phyloP scores from a whole-genome alignment of 768 basidiomycete species.

The Lactarius indigo region DNA sequence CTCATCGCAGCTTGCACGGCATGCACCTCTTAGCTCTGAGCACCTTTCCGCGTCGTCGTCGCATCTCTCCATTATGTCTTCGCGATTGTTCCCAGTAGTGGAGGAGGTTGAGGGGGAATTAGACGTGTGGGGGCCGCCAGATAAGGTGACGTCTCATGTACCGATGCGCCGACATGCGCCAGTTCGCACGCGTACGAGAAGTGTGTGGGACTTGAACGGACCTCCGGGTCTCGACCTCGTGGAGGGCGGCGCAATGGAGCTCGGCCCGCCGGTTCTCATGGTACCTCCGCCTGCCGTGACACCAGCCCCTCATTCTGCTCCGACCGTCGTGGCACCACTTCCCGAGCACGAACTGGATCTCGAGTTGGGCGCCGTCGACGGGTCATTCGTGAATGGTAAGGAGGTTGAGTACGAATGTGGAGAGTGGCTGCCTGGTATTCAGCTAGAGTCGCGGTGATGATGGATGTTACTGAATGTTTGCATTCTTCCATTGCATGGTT shows the following conservation, averaged over 20 bases:
- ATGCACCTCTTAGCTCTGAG: conserved; percentile 26
- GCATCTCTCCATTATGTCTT: not conserved
- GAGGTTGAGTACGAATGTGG: conserved; percentile 18
- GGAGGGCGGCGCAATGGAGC: conserved; percentile 1
- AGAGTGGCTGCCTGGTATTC: conserved; percentile 26
- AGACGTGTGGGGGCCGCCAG: conserved; percentile 16
- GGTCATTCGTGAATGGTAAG: conserved; percentile 4
- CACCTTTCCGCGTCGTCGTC: not conserved
- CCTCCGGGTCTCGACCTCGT: conserved; percentile 14
- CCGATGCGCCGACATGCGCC: conserved; percentile 16
- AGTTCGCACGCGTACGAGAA: conserved; percentile 29
- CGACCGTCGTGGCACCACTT: conserved; percentile 23
- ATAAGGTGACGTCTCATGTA: conserved; percentile 12
- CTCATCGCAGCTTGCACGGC: conserved; percentile 48
- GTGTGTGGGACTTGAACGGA: conserved; percentile 26
- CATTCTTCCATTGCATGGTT: conserved; percentile 7
- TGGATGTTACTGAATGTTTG: not conserved
- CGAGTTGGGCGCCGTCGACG: conserved; percentile 27
- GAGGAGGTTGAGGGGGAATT: conserved; percentile 34
- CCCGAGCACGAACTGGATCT: conserved; percentile 29
- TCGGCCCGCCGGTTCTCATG: conserved; percentile 18
- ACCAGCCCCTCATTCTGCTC: conserved; percentile 19
- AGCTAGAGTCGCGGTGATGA: conserved; percentile 12
- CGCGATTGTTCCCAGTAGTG: conserved; percentile 31
- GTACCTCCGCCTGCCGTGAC: conserved; percentile 23